These are phyloP conservation scores for Coemansia erecta DNA, from an alignment of 192 early-diverging fungal species.

Conservation along the genomic window DNA sequence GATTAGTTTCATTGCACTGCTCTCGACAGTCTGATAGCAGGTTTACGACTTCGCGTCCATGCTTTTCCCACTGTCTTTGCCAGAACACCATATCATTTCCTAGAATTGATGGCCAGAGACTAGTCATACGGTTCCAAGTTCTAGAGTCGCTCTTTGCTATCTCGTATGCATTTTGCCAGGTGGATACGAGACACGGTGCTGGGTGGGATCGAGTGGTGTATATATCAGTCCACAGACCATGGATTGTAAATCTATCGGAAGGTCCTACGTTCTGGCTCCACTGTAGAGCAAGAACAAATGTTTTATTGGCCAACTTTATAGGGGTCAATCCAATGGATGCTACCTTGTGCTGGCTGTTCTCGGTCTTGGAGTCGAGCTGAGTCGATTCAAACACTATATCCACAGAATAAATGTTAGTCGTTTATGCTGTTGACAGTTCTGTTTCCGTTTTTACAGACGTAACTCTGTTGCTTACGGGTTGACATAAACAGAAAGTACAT, in stretches of 20 bases:
- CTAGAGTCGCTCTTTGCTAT: neutral
- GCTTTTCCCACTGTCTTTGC: neutral
- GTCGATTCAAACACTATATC: no score
- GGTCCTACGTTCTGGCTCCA: no score
- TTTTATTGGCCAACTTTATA: neutral
- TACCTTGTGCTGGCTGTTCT: no score
- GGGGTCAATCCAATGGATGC: no score
- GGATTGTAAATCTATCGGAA: neutral
- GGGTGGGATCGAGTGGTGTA: neutral
- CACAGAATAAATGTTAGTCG: no score
- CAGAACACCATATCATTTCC: neutral
- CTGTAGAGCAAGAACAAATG: neutral
- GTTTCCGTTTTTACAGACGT: no score
- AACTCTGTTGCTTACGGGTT: no score
- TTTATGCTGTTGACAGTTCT: no score
- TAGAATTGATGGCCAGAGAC: neutral
- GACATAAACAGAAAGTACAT: no score
- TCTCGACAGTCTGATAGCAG: neutral
- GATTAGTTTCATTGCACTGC: neutral
- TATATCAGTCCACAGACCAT: constrained; percentile 1
- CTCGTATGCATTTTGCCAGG: neutral
- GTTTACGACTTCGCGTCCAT: neutral
- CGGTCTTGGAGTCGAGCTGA: no score
- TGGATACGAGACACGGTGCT: neutral
- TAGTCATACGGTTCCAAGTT: neutral